Evolutionary conservation across 768 basidiomycete species (phyloP), one percentile per base, ranked within the genome.

Genomic region (Psilocybe sp.): DNA sequence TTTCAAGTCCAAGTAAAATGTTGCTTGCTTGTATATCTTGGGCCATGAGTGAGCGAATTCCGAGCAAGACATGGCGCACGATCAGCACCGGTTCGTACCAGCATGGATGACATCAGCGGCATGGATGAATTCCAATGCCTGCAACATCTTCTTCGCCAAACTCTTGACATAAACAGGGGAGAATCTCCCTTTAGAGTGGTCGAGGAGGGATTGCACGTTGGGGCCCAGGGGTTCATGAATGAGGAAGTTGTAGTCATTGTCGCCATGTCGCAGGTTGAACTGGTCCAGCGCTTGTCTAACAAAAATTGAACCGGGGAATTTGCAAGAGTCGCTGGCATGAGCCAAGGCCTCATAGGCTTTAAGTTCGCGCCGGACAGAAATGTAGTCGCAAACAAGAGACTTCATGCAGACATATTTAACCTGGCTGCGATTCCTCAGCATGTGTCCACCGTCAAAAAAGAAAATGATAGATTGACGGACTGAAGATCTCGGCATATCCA

Each of bases 401-500:
- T 53, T 53, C 51, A 53, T 48, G 40, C 51, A 53, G 39, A 53
- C 51, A 34, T 48, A 48, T 53, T 48, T 34, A 43, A 48, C 16
- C 4, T 8, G 51, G 31, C 38, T 49, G 38, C 14, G 37, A 43
- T 15, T 18, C 37, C n/a, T 46, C 49, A 50, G 31, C 48, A 41
- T 41, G 28, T 35, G n/a, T 42, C 33, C 12, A n/a, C 19, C 11
- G 23, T 16, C 19, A 33, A 15, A 15, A n/a, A n/a, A 19, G 28
- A 10, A 7, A 42, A 18, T 10, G 9, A 16, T 5, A 31, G 37
- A 38, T 23, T 39, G 36, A 47, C 51, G 40, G 19, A 51, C 49
- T 32, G 37, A 3, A 65, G 57, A 49, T 64, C 64, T 12, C 61
- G 54, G 48, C 53, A 55, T n/a, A 68, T 53, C 66, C 67, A 69